Percentiles rank a stretch among this genome's conserved stretches.
These are phyloP conservation scores for Rhexocercosporidium sp. DNA, from an alignment of 2,329 filamentous ascomycete genomes.

Conservation along the genomic window DNA sequence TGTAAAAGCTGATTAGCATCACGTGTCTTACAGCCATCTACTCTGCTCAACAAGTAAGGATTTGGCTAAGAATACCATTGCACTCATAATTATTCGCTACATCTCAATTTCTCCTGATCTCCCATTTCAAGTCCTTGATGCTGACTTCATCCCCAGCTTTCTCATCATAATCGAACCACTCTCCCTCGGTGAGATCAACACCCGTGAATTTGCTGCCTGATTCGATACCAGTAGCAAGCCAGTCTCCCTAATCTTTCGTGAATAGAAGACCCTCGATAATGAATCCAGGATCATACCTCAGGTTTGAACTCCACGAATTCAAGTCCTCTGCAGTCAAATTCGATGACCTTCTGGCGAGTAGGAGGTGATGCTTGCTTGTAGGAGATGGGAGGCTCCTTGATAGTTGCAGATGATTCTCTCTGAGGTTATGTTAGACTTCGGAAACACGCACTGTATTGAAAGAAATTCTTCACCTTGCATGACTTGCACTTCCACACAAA, in stretches of 20 bases:
- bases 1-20: not conserved
- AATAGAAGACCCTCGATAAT: not conserved
- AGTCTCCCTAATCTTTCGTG: slow-evolving; percentile 70
- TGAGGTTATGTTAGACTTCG: slow-evolving; percentile 42
- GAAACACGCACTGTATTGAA: not conserved
- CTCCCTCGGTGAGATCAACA: slow-evolving; percentile 85
- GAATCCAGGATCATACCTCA: slow-evolving; percentile 63
- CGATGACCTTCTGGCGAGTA: slow-evolving; percentile 79
- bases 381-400: slow-evolving; percentile 73
- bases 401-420: slow-evolving; percentile 85
- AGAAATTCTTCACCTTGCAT: slow-evolving; percentile 73
- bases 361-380: slow-evolving; percentile 76
- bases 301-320: slow-evolving; percentile 92
- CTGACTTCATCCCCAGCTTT: slow-evolving; percentile 91
- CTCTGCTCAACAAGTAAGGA: not conserved
- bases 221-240: slow-evolving; percentile 82
- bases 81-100: not conserved
- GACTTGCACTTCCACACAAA: slow-evolving; percentile 99
- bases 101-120: slow-evolving; percentile 56
- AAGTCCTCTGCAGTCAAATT: slow-evolving; percentile 91
- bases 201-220: slow-evolving; percentile 80
- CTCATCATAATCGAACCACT: slow-evolving; percentile 99
- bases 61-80: not conserved
- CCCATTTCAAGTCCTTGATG: slow-evolving; percentile 88
- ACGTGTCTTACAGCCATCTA: not conserved